Percentiles rank a stretch among this genome's conserved stretches.
These are phyloP conservation scores for Rutidosis leptorrhynchoides DNA, from an alignment of 129 eudicot genomes.

Conservation along the genomic window DNA sequence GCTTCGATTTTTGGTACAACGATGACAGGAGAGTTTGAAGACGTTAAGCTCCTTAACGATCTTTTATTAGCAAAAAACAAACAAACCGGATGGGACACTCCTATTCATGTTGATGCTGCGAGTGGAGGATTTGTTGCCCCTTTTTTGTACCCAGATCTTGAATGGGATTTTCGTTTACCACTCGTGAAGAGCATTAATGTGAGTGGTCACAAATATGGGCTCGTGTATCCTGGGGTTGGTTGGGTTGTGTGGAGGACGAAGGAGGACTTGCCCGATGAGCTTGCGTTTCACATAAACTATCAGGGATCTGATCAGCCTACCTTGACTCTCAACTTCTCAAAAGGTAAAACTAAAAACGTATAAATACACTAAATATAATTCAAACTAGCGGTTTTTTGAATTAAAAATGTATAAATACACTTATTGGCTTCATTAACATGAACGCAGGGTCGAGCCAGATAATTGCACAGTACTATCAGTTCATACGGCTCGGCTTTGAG, in stretches of 20 bases:
- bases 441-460: conserved; percentile 21
- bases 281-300: conserved; percentile 70
- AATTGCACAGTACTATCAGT: conserved; percentile 2
- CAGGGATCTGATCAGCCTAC: conserved; percentile 84
- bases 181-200: conserved; percentile 82
- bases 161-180: conserved; percentile 76
- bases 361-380: no score
- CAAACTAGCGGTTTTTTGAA: no score
- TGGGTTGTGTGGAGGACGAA: conserved; percentile 81
- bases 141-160: conserved; percentile 59
- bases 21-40: conserved; percentile 78
- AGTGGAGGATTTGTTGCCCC: conserved; percentile 87
- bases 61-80: conserved; percentile 50
- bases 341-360: conserved; percentile 39
- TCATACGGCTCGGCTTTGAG: conserved; percentile 14
- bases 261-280: conserved; percentile 75
- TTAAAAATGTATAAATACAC: neutral
- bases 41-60: conserved; percentile 61
- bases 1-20: conserved; percentile 76
- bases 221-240: conserved; percentile 70
- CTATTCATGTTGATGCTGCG: conserved; percentile 83
- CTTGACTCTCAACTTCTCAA: conserved; percentile 72
- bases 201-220: no score
- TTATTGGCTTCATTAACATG: neutral
- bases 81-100: conserved; percentile 70